These are phyloP conservation scores for Beauveria scarabaeidicola DNA, from an alignment of 2,329 filamentous ascomycete genomes.

Conservation along the genomic window DNA sequence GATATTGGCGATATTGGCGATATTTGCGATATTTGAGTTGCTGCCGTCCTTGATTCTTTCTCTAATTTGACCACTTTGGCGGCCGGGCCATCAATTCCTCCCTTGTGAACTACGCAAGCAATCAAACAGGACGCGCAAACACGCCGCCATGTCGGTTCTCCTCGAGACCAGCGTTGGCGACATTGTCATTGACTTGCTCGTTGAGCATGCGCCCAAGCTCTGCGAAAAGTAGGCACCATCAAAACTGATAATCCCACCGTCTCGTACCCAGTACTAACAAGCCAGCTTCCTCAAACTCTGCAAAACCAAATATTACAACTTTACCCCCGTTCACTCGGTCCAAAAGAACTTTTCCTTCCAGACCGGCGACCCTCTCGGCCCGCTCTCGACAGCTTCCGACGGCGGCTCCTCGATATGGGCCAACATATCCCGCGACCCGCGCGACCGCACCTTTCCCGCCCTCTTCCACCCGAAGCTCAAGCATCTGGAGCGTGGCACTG, in stretches of 20 bases:
- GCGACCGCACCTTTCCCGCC: slow-evolving; percentile 72
- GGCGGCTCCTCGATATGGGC: slow-evolving; percentile 94
- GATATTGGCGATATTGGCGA: background rate
- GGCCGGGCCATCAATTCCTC: no score
- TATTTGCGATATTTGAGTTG: background rate
- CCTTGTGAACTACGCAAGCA: background rate
- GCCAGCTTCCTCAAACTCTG: slow-evolving; percentile 89
- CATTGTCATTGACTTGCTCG: slow-evolving; percentile 86
- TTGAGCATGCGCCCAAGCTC: slow-evolving; percentile 80
- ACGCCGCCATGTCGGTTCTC: slow-evolving; percentile 71
- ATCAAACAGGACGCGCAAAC: background rate
- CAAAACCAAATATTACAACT: slow-evolving; percentile 99
- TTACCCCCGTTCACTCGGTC: slow-evolving; percentile 81
- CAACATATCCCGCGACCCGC: slow-evolving; percentile 55
- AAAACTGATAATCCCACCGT: background rate
- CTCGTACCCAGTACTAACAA: slow-evolving; percentile 24
- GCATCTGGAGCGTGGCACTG: slow-evolving; percentile 80
- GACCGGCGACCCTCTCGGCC: slow-evolving; percentile 88
- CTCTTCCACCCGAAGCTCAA: slow-evolving; percentile 81
- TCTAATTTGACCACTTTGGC: background rate
- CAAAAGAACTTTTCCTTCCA: slow-evolving; percentile 96
- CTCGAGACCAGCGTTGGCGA: slow-evolving; percentile 90
- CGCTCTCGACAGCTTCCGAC: slow-evolving; percentile 75
- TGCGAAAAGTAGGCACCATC: slow-evolving; percentile 82
- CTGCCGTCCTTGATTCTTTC: background rate